Evolutionary conservation across 2,329 filamentous ascomycete species (phyloP).

Genomic region (Paraphaeosphaeria minitans): DNA sequence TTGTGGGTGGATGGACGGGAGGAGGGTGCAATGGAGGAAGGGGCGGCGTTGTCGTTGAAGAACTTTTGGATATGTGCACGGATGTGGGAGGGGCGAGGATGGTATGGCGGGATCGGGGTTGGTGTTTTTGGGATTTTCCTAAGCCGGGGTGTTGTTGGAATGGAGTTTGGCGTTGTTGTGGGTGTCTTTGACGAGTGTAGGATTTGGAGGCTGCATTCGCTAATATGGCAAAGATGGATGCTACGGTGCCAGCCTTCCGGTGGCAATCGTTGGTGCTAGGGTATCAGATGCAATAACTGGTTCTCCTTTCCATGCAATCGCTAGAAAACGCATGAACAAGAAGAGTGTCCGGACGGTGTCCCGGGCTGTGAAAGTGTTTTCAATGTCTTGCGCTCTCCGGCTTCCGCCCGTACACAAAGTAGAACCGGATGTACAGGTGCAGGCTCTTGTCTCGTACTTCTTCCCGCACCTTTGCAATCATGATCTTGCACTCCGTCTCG

Average conservation of each 20-base stretch:
- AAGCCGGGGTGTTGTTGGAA: not conserved
- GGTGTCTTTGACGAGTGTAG: not conserved
- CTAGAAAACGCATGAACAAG: not conserved
- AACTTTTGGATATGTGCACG: too few relatives aligned
- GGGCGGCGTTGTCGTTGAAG: too few relatives aligned
- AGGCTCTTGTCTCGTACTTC: conserved; percentile 37
- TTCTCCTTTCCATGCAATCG: not conserved
- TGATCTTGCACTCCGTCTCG: conserved; percentile 40
- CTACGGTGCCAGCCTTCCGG: not conserved
- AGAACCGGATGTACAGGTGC: conserved; percentile 43
- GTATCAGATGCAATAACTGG: not conserved
- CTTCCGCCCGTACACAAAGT: conserved; percentile 41
- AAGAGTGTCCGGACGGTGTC: not conserved
- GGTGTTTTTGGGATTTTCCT: too few relatives aligned
- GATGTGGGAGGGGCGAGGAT: too few relatives aligned
- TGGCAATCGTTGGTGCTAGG: not conserved
- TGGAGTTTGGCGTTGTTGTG: not conserved
- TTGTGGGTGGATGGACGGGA: too few relatives aligned
- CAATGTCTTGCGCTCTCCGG: conserved; percentile 22
- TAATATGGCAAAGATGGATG: too few relatives aligned
- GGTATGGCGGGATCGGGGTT: too few relatives aligned
- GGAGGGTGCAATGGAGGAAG: too few relatives aligned
- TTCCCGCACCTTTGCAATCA: conserved; percentile 40
- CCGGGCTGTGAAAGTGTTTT: not conserved
- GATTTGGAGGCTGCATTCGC: not conserved